Base-by-base conservation (phyloP, 805 yeast genomes). In the Pichia cabralensis region DNA sequence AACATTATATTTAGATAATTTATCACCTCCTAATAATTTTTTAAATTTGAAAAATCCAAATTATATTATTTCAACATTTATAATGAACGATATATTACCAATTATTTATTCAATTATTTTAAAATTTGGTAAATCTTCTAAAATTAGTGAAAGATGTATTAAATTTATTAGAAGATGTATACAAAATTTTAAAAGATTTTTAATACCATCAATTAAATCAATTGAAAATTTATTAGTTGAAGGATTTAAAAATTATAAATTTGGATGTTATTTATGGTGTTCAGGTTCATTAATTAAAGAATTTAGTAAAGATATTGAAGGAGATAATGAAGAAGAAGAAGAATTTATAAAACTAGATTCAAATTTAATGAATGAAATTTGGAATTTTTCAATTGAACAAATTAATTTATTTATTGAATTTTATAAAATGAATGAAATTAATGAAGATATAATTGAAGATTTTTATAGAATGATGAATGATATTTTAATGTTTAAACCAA, bases 201-300 rank as follows among this genome's bases (percentile, higher is more conserved):
- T 82, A 39, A 52, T 63, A 16, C 77, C 81, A 3, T 63, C 81
- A 17, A 60, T 88, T 14, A 70, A 75, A 3, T 65, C 71, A 11
- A 69, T 85, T 25, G 84, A 85, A 1, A 76, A 69, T 35, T 58
- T 78, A 31, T 65, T 86, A 36, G 78, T 73, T 15, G 65, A 67
- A 25, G 92, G 94, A 1, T 88, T 85, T 59, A 67, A 74, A 29
- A 59, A 60, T 19, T 79, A 80, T 15, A 71, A 75, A 23, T 72
- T 62, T 48, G 96, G 96, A 4, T 83, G 95, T 53, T 86, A 80
- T 51, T 60, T 88, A 36, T 88, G 94, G 92, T 89, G 83, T 11
- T 78, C 94, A 3, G 96, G 96, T 8, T 67, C 80, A 8, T 61
- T 86, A 19, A 74, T 82, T 34, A 73, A 82, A 37, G 89, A 83